phyloP scores from a whole-genome alignment of 106 monocot genomes.

The Phalaenopsis aphrodite region DNA sequence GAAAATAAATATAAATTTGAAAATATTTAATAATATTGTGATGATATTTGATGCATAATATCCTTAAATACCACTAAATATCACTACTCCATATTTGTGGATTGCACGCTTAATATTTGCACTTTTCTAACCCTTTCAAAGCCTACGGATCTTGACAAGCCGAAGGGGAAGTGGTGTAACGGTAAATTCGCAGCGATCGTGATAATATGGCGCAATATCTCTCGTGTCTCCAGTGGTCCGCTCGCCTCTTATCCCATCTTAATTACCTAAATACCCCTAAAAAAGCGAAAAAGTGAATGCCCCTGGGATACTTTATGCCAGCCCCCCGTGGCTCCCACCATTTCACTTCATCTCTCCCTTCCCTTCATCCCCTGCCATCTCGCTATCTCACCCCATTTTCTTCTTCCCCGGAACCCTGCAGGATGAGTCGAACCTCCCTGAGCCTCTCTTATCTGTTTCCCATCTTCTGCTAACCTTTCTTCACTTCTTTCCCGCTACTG shows the following conservation, averaged over 20 bases:
- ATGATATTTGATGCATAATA: no score
- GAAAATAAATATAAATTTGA: no score
- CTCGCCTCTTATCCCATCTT: background rate
- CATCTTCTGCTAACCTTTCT: background rate
- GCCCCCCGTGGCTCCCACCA: constrained; percentile 2
- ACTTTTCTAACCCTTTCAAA: no score
- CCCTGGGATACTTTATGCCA: background rate
- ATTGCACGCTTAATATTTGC: no score
- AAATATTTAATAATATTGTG: no score
- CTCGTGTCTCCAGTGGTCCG: background rate
- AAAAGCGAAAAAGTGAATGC: constrained; percentile 6
- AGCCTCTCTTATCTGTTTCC: background rate
- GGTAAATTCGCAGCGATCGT: no score
- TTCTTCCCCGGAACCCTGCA: background rate
- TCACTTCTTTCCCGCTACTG: background rate
- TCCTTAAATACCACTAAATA: no score
- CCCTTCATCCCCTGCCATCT: background rate
- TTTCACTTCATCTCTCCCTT: background rate
- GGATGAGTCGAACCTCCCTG: no score
- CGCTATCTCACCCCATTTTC: constrained; percentile 4
- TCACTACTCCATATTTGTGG: no score
- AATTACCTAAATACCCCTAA: constrained; percentile 4
- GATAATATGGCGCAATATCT: constrained; percentile 6
- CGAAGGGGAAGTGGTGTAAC: no score
- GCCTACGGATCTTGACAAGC: no score